These are phyloP conservation scores for Leucosporidium yakuticum DNA, from an alignment of 768 basidiomycete genomes.

Conservation along the genomic window DNA sequence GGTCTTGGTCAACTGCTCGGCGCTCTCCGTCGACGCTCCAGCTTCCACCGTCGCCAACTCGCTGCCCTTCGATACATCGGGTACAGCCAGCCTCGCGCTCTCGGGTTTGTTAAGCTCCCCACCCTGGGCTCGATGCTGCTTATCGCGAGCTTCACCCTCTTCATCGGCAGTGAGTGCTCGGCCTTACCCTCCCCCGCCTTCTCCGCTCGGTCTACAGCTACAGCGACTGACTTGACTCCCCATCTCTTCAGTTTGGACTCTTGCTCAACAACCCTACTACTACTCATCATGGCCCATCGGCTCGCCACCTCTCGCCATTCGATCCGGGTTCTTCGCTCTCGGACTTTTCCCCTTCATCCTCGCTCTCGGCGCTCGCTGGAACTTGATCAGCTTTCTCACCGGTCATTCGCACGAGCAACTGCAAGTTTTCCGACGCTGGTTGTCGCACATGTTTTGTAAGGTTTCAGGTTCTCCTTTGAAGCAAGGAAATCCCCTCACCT, in stretches of 20 bases:
- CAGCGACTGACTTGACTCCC: not conserved
- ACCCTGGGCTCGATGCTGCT: constrained; percentile 7
- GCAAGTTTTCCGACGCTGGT: constrained; percentile 37
- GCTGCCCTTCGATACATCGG: constrained; percentile 21
- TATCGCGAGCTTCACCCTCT: constrained; percentile 18
- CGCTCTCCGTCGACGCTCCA: not conserved
- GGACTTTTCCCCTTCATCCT: constrained; percentile 38
- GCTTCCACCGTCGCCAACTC: constrained; percentile 12
- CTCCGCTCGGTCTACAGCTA: too few relatives aligned
- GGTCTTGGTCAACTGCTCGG: constrained; percentile 16
- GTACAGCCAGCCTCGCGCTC: constrained; percentile 16
- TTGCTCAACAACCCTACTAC: constrained; percentile 31
- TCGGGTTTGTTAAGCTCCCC: constrained; percentile 24
- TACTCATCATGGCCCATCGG: constrained; percentile 36
- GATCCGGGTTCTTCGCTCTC: constrained; percentile 35
- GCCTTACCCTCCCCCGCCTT: not conserved
- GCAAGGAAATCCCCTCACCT: not conserved
- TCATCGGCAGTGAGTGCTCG: constrained; percentile 18
- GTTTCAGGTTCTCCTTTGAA: not conserved
- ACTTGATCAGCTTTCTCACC: constrained; percentile 37
- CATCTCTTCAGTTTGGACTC: constrained; percentile 1
- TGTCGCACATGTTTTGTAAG: constrained; percentile 33
- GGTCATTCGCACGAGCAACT: constrained; percentile 41
- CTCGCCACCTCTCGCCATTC: constrained; percentile 35
- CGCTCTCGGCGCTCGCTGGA: constrained; percentile 38